Evolutionary conservation across 2,329 filamentous ascomycete genomes (phyloP).

Genomic region (Xylariaceae sp.): DNA sequence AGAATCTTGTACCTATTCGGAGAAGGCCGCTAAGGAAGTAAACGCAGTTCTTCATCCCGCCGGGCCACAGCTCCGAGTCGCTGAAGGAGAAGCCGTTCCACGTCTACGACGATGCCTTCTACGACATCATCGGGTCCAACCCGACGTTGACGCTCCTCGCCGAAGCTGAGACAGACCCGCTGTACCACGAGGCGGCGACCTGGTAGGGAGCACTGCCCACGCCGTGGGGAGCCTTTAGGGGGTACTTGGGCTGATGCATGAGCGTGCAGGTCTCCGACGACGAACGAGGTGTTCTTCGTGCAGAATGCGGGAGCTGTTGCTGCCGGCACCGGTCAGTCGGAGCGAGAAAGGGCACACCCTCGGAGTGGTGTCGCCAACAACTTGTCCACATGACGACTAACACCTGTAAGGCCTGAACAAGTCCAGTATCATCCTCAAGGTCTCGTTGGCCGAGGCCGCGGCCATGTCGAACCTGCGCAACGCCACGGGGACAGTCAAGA

Average conservation of each 20-base stretch:
- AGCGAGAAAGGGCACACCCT: too few relatives aligned
- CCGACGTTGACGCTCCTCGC: conserved; percentile 44
- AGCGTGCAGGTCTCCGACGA: too few relatives aligned
- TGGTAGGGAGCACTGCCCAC: conserved; percentile 33
- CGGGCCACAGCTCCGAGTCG: conserved; percentile 30
- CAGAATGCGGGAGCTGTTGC: conserved; percentile 41
- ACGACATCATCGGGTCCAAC: conserved; percentile 38
- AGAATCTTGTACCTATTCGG: too few relatives aligned
- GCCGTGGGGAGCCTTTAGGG: background rate
- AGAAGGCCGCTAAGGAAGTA: too few relatives aligned
- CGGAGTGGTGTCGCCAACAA: too few relatives aligned
- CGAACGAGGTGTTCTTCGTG: conserved; percentile 47
- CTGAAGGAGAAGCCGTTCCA: conserved; percentile 33
- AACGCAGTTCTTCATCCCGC: conserved; percentile 34
- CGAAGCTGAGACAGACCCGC: conserved; percentile 33
- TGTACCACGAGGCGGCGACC: conserved; percentile 50
- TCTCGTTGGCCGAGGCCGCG: conserved; percentile 36
- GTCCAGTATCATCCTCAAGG: conserved; percentile 43
- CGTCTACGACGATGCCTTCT: conserved; percentile 44
- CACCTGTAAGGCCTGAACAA: conserved; percentile 33
- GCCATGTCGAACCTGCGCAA: conserved; percentile 29
- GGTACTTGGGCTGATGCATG: conserved; percentile 20
- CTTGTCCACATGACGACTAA: background rate
- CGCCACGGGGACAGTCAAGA: conserved; percentile 31
- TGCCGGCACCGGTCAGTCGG: conserved; percentile 33